Evolutionary conservation across 2,329 filamentous ascomycete genomes (phyloP).

Genomic region (Neopestalotiopsis sp.): DNA sequence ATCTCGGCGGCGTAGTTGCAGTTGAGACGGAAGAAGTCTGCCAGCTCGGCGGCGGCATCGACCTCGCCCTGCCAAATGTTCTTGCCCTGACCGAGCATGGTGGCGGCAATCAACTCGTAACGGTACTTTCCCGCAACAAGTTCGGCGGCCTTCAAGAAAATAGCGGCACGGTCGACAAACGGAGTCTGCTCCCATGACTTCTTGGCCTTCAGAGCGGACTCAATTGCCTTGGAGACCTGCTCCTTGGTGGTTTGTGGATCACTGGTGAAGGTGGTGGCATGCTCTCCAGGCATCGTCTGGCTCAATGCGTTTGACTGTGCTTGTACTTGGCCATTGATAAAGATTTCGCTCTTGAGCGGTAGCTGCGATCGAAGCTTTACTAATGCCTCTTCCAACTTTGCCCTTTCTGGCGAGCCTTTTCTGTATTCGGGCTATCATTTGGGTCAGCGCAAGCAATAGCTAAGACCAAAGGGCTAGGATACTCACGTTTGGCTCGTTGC

Average conservation of each 20-base stretch:
- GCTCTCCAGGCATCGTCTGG: constrained; percentile 1
- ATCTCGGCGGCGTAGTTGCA: constrained; percentile 92
- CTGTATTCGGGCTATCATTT: neutral
- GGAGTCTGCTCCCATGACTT: constrained; percentile 85
- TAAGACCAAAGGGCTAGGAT: too few relatives aligned
- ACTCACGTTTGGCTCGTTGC: constrained; percentile 11
- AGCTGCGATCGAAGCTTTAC: constrained; percentile 7
- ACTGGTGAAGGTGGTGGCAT: constrained; percentile 12
- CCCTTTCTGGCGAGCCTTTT: constrained; percentile 3
- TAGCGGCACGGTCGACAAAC: constrained; percentile 87
- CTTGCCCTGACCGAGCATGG: constrained; percentile 96
- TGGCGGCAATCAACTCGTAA: constrained; percentile 95
- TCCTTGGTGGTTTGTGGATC: neutral
- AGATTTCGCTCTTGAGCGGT: constrained; percentile 7
- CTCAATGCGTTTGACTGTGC: neutral
- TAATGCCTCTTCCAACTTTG: constrained; percentile 5
- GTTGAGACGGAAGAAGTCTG: constrained; percentile 93
- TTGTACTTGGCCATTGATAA: constrained; percentile 6
- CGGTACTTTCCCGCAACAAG: constrained; percentile 90
- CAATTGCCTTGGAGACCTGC: constrained; percentile 65
- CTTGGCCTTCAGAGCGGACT: constrained; percentile 85
- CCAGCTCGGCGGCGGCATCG: constrained; percentile 88
- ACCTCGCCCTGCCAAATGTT: constrained; percentile 99
- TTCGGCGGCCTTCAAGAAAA: constrained; percentile 96
- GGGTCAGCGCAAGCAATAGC: neutral